Evolutionary conservation across 768 basidiomycete genomes (phyloP), one percentile per base, ranked within the genome.

Genomic region (Leccinum longicurvipes): DNA sequence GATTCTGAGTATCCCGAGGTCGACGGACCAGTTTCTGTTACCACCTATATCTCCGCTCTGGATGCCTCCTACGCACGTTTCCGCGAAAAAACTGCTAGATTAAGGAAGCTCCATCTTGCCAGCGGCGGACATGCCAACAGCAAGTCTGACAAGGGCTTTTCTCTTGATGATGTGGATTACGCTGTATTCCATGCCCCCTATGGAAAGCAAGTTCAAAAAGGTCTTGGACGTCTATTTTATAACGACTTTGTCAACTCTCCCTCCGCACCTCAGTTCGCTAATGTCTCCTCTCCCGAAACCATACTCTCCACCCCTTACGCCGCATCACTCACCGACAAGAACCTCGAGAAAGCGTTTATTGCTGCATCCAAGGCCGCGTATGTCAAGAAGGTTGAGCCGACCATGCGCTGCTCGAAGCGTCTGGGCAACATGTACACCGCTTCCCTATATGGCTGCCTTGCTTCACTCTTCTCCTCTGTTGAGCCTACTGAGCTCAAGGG

Each of bases 341-440:
- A 78, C 63, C 83, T 98, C 63, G 97, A 99, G 74, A 98, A 98
- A 81, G 85, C 89, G 7, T 97, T 99, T 76, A 82, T 97, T 48
- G 74, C 73, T n/a, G 76, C 86, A 54, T 86, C 89, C 54, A 92
- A 93, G 69, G 72, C 80, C 8, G 79, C 81, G 19, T 97, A 93
- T 74, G 80, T 82, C 56, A 75, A 80, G 59, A 86, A 87, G 67
- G 88, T 93, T 19, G 84, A 84, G 60, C 90, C 93, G 8, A 81
- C 79, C 24, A 94, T 96, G 84, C 84, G 86, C 54, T 89, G 87
- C 77, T 93, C 94, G 25, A 83, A 85, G 68, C 86, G 94, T 45
- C 84, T 96, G 61, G 97, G 97, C 14, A 98, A 99, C 84, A 96
- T 94, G 89, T 98, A 99, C 81, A 96, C 97, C 12, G 97, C 89